These are phyloP conservation scores for Pseudogymnoascus verrucosus DNA, from an alignment of 2,329 filamentous ascomycete species.

Conservation along the genomic window DNA sequence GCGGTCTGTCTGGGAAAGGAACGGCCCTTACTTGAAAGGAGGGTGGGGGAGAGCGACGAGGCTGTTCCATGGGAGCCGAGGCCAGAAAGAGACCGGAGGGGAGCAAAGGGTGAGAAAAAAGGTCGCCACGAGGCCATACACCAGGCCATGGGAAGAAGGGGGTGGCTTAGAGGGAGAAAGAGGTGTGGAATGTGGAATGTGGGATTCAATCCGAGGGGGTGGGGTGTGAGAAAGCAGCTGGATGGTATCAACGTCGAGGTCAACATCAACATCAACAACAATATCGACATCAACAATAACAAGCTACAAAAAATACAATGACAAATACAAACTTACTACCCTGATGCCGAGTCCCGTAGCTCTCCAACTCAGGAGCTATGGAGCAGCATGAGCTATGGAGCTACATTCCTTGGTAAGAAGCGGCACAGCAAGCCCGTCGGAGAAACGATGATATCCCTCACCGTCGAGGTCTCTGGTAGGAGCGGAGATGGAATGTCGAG, in stretches of 20 bases:
- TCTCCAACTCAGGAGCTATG: not conserved
- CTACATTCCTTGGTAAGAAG: not conserved
- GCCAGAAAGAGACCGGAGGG: not conserved
- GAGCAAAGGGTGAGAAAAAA: not conserved
- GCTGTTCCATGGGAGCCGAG: not conserved
- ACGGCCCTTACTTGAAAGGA: not conserved
- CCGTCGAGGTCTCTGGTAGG: not conserved
- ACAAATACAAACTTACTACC: not conserved
- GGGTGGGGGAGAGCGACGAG: not conserved
- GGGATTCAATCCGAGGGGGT: not conserved
- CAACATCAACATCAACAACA: not conserved
- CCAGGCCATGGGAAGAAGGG: not conserved
- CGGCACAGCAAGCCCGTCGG: slow-evolving; percentile 13
- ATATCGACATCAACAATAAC: not conserved
- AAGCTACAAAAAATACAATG: not conserved
- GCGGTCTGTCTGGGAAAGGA: not conserved
- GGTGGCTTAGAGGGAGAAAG: not conserved
- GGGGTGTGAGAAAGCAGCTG: not conserved
- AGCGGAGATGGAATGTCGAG: not conserved
- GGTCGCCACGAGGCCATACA: not conserved
- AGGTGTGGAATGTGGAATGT: not conserved
- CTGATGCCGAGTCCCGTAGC: not conserved
- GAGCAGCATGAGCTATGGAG: not conserved
- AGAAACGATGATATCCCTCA: slow-evolving; percentile 24
- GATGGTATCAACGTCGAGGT: not conserved